Evolutionary conservation across 75 land plant species (phyloP).

Genomic region (Ceratopteris richardii): DNA sequence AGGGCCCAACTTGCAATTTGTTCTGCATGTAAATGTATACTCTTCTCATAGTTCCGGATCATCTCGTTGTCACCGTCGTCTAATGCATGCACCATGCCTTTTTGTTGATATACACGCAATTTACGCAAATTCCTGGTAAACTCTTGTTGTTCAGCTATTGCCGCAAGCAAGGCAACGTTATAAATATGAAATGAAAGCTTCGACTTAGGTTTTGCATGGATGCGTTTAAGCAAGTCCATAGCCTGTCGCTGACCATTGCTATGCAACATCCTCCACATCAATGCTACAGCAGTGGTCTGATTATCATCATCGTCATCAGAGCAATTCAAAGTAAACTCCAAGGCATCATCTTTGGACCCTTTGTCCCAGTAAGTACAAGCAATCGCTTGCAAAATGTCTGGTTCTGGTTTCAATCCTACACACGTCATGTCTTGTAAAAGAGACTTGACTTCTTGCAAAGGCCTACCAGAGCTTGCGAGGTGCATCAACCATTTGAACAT

Average conservation of each 20-base stretch:
- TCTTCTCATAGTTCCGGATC: constrained; percentile 50
- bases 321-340: constrained; percentile 25
- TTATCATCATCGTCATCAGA: constrained; percentile 26
- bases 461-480: constrained; percentile 39
- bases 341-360: constrained; percentile 51
- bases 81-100: constrained; percentile 44
- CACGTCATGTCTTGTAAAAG: constrained; percentile 82
- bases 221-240: background rate
- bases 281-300: constrained; percentile 52
- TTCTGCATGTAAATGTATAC: constrained; percentile 44
- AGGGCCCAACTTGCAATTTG: constrained; percentile 64
- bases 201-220: background rate
- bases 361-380: constrained; percentile 71
- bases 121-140: constrained; percentile 55
- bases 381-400: constrained; percentile 70
- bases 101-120: constrained; percentile 34
- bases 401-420: constrained; percentile 63
- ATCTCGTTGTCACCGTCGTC: constrained; percentile 30
- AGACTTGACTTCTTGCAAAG: constrained; percentile 57
- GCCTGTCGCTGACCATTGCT: background rate
- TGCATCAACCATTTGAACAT: constrained; percentile 77
- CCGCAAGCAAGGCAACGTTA: constrained; percentile 50
- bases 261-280: constrained; percentile 83
- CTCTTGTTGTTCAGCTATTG: constrained; percentile 71
- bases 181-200: background rate